A percentile compares a stretch with the other conserved stretches of the same genome.
These are phyloP conservation scores for Seiridium cupressi DNA, from an alignment of 2,329 filamentous ascomycete genomes.

Conservation along the genomic window DNA sequence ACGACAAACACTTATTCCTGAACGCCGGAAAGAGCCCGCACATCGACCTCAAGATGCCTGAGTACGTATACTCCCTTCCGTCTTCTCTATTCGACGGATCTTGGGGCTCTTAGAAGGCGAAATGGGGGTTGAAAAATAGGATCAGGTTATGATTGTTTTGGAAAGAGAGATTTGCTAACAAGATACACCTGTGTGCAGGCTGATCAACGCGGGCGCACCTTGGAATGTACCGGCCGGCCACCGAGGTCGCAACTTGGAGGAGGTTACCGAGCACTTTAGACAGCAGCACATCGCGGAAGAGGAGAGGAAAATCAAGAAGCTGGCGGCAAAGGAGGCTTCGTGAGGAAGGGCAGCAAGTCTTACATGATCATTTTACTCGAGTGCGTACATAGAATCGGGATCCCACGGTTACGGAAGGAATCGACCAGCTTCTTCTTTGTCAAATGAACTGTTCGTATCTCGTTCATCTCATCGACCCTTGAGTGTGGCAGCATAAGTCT, in stretches of 20 bases:
- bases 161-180: no score
- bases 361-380: neutral
- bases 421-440: neutral
- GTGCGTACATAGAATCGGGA: slow-evolving; percentile 5
- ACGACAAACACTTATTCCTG: slow-evolving; percentile 55
- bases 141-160: slow-evolving; percentile 1
- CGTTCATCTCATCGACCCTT: no score
- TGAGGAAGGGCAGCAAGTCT: neutral
- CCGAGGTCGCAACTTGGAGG: slow-evolving; percentile 47
- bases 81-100: neutral
- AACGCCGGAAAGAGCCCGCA: slow-evolving; percentile 42
- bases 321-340: slow-evolving; percentile 24
- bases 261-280: slow-evolving; percentile 56
- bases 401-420: neutral
- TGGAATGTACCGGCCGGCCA: slow-evolving; percentile 56
- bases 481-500: no score
- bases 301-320: slow-evolving; percentile 51
- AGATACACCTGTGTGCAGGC: slow-evolving; percentile 30
- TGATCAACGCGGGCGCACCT: slow-evolving; percentile 47
- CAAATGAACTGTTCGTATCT: neutral
- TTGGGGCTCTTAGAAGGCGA: neutral
- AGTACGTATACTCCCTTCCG: slow-evolving; percentile 43
- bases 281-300: slow-evolving; percentile 53
- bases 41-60: slow-evolving; percentile 54
- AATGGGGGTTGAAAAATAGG: neutral